These are phyloP conservation scores for Vigna unguiculata DNA, from an alignment of 306 rosid species.

Conservation along the genomic window DNA sequence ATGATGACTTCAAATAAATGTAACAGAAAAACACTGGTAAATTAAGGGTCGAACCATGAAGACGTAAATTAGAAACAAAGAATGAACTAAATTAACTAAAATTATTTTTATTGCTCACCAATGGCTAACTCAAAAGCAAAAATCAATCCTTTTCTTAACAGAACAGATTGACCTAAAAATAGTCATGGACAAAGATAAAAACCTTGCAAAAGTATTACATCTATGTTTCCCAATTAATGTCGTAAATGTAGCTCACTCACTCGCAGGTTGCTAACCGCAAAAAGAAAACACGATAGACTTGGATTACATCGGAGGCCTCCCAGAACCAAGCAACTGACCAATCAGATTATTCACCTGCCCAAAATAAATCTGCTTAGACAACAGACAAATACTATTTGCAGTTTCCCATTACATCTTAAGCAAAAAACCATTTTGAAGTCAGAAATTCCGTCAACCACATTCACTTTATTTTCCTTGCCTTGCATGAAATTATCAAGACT, in stretches of 20 bases:
- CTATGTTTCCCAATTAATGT: slow-evolving; percentile 27
- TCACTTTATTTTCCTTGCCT: background rate
- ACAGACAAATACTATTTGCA: background rate
- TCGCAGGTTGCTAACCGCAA: background rate
- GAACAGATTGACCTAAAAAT: slow-evolving; percentile 34
- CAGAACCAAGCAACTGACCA: slow-evolving; percentile 86
- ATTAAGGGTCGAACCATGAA: too few species aligned
- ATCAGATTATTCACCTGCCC: slow-evolving; percentile 81
- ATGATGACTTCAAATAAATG: too few species aligned
- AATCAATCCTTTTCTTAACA: slow-evolving; percentile 37
- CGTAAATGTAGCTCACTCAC: background rate
- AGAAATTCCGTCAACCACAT: background rate
- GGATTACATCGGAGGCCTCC: slow-evolving; percentile 71
- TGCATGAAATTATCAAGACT: too few species aligned
- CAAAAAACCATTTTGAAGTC: slow-evolving; percentile 2
- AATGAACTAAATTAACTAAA: slow-evolving; percentile 21
- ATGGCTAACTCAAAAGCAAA: slow-evolving; percentile 22
- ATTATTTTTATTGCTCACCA: slow-evolving; percentile 39
- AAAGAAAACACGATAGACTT: slow-evolving; percentile 16
- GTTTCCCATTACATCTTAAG: background rate
- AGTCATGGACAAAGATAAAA: slow-evolving; percentile 36
- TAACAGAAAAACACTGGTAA: too few species aligned
- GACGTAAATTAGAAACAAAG: background rate
- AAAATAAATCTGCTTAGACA: slow-evolving; percentile 11
- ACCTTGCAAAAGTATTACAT: slow-evolving; percentile 35